These are phyloP conservation scores for Bipolaris cookei DNA, from an alignment of 2,329 filamentous ascomycete genomes.

Conservation along the genomic window DNA sequence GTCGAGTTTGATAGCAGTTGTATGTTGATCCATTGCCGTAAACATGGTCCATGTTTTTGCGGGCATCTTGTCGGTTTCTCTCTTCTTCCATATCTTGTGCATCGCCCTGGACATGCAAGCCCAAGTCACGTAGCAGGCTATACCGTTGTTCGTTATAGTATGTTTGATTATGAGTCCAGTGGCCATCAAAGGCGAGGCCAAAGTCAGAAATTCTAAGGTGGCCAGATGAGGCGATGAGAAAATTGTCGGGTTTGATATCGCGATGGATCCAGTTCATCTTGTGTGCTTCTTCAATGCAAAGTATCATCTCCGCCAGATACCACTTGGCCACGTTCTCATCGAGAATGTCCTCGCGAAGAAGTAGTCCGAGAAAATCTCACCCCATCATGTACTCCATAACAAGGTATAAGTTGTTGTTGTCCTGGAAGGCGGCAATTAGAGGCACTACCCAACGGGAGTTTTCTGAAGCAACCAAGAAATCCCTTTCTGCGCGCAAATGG, in stretches of 20 bases:
- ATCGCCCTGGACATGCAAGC: conserved; percentile 76
- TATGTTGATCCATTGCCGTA: conserved; percentile 32
- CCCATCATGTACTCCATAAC: conserved; percentile 99
- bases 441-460: conserved; percentile 91
- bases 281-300: conserved; percentile 93
- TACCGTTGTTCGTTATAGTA: conserved; percentile 88
- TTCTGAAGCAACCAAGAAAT: conserved; percentile 88
- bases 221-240: conserved; percentile 84
- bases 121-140: conserved; percentile 75
- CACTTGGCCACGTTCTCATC: conserved; percentile 79
- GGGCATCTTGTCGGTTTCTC: conserved; percentile 60
- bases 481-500: conserved; percentile 86
- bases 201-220: conserved; percentile 98
- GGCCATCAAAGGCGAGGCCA: conserved; percentile 90
- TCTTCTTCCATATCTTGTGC: conserved; percentile 68
- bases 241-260: conserved; percentile 97
- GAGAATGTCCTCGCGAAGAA: conserved; percentile 84
- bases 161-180: conserved; percentile 88
- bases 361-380: conserved; percentile 86
- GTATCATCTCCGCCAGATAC: conserved; percentile 94
- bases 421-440: conserved; percentile 87
- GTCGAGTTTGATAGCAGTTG: conserved; percentile 29
- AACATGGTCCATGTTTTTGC: conserved; percentile 48
- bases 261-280: conserved; percentile 89
- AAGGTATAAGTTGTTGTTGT: conserved; percentile 81